Evolutionary conservation across 768 basidiomycete species (phyloP), one percentile per base, ranked within the genome.

Genomic region (Trichaptum fuscoviolaceum): DNA sequence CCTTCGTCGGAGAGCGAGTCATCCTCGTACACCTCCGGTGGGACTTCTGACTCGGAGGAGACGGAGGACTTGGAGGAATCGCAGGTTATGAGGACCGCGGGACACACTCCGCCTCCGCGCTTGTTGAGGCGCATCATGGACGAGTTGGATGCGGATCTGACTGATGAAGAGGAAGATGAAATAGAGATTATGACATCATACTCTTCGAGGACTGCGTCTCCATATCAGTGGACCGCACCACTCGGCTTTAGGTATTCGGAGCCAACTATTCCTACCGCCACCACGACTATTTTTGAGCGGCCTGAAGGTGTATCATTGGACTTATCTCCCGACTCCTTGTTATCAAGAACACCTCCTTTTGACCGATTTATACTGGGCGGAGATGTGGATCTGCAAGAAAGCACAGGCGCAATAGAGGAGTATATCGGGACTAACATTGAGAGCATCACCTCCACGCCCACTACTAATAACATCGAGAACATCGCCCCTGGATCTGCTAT

Each of bases 111-210:
- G 42, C 42, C 42, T 52, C 42, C 42, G 10, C 42, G 15, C 42
- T 52, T 52, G 15, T 52, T 52, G 20, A 52, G 42, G 20, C 42
- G 20, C 20, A 20, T 52, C 42, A 52, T 52, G 42, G 42, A 52
- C 15, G 42, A 12, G 12, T 20, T 52, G 42, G 42, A 52, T 52
- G 42, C 42, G 20, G 42, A 52, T 52, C 42, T 52, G 20, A 52
- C 42, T 52, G 42, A 52, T 7, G 77, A 73, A 61, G 74, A 76
- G 0, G 76, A 75, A 2, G 72, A 71, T 0, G 70, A 71, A 3
- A 12, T 52, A 15, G 42, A 52, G 10, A 12, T 20, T 52, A 4
- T 6, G 42, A 52, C 42, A 20, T 52, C 42, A 2, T 52, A 52
- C 10, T 52, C 42, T 20, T 52, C 42, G 12, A 12, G 42, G 42